A percentile compares a stretch with the other conserved stretches of the same genome.
phyloP scores from a whole-genome alignment of 139 green algal genomes.

The Deuterostichococcus epilithicus region DNA sequence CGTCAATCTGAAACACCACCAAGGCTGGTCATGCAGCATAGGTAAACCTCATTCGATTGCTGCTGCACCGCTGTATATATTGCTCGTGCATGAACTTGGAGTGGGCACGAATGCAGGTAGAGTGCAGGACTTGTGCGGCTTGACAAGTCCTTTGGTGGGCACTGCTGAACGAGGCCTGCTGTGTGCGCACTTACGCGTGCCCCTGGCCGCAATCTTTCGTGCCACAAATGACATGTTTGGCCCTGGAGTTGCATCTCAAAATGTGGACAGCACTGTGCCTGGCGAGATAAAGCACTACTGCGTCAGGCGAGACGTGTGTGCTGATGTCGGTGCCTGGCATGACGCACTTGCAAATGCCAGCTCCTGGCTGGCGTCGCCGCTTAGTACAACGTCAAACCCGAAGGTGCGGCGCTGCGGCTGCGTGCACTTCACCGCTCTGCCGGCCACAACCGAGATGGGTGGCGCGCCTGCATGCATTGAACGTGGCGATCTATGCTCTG shows the following conservation, averaged over 20 bases:
- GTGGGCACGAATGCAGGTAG: background rate
- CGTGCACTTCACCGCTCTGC: background rate
- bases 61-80: background rate
- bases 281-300: background rate
- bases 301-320: background rate
- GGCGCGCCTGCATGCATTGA: too few relatives aligned
- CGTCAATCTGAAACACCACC: background rate
- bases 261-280: background rate
- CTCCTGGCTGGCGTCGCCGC: conserved; percentile 17
- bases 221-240: background rate
- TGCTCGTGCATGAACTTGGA: background rate
- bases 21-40: too few relatives aligned
- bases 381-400: conserved; percentile 29
- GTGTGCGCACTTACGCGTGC: too few relatives aligned
- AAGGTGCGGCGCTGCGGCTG: conserved; percentile 4
- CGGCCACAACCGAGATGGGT: background rate
- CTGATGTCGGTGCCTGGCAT: background rate
- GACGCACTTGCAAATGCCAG: conserved; percentile 21
- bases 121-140: background rate
- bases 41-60: too few relatives aligned
- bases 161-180: background rate
- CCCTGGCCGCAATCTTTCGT: background rate
- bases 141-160: background rate
- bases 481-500: too few relatives aligned
- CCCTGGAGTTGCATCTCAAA: background rate